These are phyloP conservation scores for Adansonia rubrostipa DNA, from an alignment of 441 rosid species.

Conservation along the genomic window DNA sequence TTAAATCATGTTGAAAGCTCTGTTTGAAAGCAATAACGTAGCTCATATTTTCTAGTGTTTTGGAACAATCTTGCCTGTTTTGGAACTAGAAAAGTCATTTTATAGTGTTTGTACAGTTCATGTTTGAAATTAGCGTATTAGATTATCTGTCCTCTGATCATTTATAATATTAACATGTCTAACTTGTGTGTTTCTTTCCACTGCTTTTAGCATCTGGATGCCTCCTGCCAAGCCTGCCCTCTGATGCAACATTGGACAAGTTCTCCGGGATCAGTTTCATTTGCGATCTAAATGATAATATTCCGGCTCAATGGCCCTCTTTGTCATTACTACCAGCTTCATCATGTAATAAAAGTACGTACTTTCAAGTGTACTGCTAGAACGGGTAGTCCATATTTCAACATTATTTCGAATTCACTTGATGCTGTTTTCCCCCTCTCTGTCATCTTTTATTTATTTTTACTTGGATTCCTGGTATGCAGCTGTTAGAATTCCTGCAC, in stretches of 20 bases:
- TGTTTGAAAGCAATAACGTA: not conserved
- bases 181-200: not conserved
- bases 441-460: not conserved
- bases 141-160: not conserved
- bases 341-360: constrained; percentile 70
- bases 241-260: constrained; percentile 83
- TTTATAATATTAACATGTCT: not conserved
- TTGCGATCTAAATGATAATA: constrained; percentile 93
- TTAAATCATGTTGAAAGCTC: not conserved
- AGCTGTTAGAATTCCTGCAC: constrained; percentile 86
- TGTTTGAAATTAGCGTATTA: not conserved
- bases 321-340: constrained; percentile 57
- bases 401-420: not conserved
- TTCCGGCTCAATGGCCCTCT: constrained; percentile 95
- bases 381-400: not conserved
- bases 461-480: constrained; percentile 33
- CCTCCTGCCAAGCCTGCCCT: constrained; percentile 92
- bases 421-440: not conserved
- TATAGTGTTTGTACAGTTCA: not conserved
- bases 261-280: constrained; percentile 83
- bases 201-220: constrained; percentile 77
- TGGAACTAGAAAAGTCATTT: not conserved
- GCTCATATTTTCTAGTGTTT: not conserved
- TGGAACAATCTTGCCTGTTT: not conserved
- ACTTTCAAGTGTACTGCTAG: not conserved